Conservation (phyloP, 495 filamentous ascomycete species). For the Aspergillus ostianus region DNA sequence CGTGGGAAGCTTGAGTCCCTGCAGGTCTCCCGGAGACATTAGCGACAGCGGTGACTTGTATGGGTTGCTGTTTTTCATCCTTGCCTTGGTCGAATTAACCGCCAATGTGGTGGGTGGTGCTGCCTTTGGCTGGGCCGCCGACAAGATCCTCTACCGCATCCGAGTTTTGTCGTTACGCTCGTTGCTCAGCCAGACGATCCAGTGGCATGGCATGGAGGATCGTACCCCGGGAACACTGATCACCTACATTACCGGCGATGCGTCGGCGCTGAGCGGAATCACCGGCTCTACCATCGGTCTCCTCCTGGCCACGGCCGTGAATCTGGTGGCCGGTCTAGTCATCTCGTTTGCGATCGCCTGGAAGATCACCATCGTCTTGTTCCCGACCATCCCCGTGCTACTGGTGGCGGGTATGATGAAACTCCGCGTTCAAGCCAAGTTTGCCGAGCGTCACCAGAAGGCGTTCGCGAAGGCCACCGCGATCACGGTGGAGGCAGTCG, state of each 20-base stretch:
- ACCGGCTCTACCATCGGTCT: slow-evolving; percentile 43
- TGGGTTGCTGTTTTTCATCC: slow-evolving; percentile 53
- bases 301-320: slow-evolving; percentile 43
- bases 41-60: slow-evolving; percentile 43
- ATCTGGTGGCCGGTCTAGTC: slow-evolving; percentile 36
- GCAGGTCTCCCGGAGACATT: slow-evolving; percentile 32
- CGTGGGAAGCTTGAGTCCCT: slow-evolving; percentile 41
- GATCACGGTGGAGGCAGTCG: slow-evolving; percentile 51
- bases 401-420: slow-evolving; percentile 51
- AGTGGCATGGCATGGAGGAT: slow-evolving; percentile 49
- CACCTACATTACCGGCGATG: slow-evolving; percentile 49
- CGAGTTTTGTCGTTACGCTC: slow-evolving; percentile 50
- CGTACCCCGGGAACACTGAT: slow-evolving; percentile 45
- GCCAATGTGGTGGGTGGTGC: slow-evolving; percentile 48
- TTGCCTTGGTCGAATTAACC: slow-evolving; percentile 51
- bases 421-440: slow-evolving; percentile 48
- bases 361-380: slow-evolving; percentile 40
- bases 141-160: slow-evolving; percentile 48
- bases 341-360: slow-evolving; percentile 41
- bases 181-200: slow-evolving; percentile 47
- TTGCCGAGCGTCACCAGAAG: slow-evolving; percentile 57
- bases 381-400: slow-evolving; percentile 40
- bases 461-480: slow-evolving; percentile 48
- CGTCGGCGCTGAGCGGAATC: slow-evolving; percentile 45
- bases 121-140: slow-evolving; percentile 50